Evolutionary conservation across 2,329 filamentous ascomycete genomes (phyloP).

Genomic region (Plectosphaerella cucumerina): DNA sequence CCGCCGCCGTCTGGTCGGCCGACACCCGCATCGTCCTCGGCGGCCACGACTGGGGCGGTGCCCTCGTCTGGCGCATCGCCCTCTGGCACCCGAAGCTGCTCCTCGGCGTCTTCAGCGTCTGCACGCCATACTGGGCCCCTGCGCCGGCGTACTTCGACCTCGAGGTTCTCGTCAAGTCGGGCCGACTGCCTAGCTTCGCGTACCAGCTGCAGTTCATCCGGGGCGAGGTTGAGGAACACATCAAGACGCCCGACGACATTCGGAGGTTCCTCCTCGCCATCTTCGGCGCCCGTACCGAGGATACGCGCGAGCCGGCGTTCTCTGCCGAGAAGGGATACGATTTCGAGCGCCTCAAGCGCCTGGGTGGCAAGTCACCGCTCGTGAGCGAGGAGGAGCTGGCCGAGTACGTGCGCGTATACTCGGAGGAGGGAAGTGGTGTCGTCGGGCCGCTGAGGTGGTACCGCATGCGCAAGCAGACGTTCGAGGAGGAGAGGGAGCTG

Average conservation of each 20-base stretch:
- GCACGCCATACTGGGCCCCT: conserved; percentile 66
- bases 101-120: conserved; percentile 72
- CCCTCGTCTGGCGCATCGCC: conserved; percentile 69
- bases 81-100: conserved; percentile 71
- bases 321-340: conserved; percentile 56
- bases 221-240: conserved; percentile 59
- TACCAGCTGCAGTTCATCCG: conserved; percentile 57
- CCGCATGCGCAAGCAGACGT: conserved; percentile 68
- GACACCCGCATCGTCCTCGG: conserved; percentile 67
- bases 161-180: conserved; percentile 50
- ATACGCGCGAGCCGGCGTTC: conserved; percentile 52
- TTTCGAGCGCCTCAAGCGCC: conserved; percentile 54
- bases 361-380: conserved; percentile 48
- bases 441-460: conserved; percentile 89
- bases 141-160: conserved; percentile 46
- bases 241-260: conserved; percentile 58
- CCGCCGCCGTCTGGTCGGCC: conserved; percentile 46
- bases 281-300: conserved; percentile 43
- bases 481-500: conserved; percentile 65
- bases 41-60: conserved; percentile 91
- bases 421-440: conserved; percentile 53
- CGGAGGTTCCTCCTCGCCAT: conserved; percentile 62
- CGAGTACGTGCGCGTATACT: conserved; percentile 70
- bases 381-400: conserved; percentile 68
- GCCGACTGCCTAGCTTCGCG: conserved; percentile 61